These are phyloP conservation scores for Metarhizium album DNA, from an alignment of 2,329 filamentous ascomycete genomes.

Conservation along the genomic window DNA sequence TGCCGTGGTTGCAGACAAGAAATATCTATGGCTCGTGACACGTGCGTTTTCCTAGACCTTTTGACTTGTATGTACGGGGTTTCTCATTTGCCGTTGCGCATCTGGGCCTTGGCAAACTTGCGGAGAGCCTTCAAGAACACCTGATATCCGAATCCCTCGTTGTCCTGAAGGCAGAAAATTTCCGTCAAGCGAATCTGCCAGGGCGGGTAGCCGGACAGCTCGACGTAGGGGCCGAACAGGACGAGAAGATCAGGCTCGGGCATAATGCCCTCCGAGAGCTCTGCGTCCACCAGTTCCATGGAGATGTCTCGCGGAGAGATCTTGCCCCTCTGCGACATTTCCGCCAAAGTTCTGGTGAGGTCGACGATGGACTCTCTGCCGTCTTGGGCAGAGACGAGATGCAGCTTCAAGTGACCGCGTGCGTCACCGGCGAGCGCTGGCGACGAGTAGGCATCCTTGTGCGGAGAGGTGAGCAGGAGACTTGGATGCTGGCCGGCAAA, in stretches of 20 bases:
- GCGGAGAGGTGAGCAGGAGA: slow-evolving; percentile 45
- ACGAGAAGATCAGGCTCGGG: slow-evolving; percentile 83
- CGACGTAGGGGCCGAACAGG: slow-evolving; percentile 73
- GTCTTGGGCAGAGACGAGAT: slow-evolving; percentile 79
- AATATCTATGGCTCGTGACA: neutral
- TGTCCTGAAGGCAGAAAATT: slow-evolving; percentile 73
- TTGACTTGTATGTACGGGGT: neutral
- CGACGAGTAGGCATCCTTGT: slow-evolving; percentile 27
- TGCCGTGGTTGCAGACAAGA: neutral
- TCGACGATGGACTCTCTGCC: slow-evolving; percentile 91
- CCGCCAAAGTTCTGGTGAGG: slow-evolving; percentile 82
- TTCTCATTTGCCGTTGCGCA: slow-evolving; percentile 62
- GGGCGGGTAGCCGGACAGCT: slow-evolving; percentile 84
- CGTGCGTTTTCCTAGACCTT: neutral
- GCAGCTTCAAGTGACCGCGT: slow-evolving; percentile 42
- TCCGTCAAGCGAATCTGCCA: slow-evolving; percentile 95
- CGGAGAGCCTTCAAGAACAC: slow-evolving; percentile 79
- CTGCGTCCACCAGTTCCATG: slow-evolving; percentile 76
- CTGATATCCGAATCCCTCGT: slow-evolving; percentile 82
- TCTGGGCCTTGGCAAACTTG: slow-evolving; percentile 77
- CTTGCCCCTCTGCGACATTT: slow-evolving; percentile 89
- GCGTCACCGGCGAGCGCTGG: slow-evolving; percentile 17
- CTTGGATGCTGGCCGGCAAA: slow-evolving; percentile 67
- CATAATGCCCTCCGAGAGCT: slow-evolving; percentile 71
- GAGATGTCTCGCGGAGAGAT: slow-evolving; percentile 73